phyloP scores from a whole-genome alignment of 257 asterid species.

The Solanum peruvianum region DNA sequence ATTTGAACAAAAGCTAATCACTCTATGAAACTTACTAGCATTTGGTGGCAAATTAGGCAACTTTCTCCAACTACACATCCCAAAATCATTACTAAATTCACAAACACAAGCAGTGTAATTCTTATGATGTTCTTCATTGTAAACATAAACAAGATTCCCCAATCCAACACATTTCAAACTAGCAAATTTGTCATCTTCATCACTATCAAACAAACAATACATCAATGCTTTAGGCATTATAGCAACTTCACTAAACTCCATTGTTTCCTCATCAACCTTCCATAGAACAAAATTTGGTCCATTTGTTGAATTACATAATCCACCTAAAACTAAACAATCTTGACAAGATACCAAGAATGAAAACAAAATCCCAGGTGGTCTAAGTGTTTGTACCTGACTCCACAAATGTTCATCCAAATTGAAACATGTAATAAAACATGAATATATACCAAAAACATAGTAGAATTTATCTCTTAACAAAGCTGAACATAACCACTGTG shows the following conservation, averaged over 20 bases:
- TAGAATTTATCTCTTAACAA: conserved; percentile 12
- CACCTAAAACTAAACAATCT: conserved; percentile 18
- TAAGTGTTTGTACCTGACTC: conserved; percentile 20
- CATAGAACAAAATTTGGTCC: conserved; percentile 13
- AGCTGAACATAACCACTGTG: conserved; percentile 6
- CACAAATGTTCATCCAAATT: conserved; percentile 14
- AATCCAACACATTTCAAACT: conserved; percentile 17
- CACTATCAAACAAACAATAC: conserved; percentile 1
- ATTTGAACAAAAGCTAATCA: conserved; percentile 4
- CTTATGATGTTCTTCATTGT: conserved; percentile 1
- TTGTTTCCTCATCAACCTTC: conserved; percentile 23
- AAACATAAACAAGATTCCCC: conserved; percentile 16
- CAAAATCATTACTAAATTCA: conserved; percentile 6
- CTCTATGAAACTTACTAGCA: background rate
- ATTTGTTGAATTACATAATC: conserved; percentile 6
- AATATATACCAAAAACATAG: conserved; percentile 11
- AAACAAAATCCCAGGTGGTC: conserved; percentile 22
- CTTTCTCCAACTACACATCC: conserved; percentile 18
- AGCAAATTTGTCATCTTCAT: background rate
- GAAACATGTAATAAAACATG: conserved; percentile 15
- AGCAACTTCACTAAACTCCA: conserved; percentile 21
- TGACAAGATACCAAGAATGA: conserved; percentile 12
- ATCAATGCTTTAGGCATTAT: conserved; percentile 19
- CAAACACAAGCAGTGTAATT: conserved; percentile 16
- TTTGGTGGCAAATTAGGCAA: conserved; percentile 16